A percentile compares a stretch with the other conserved stretches of the same genome.
phyloP scores from a whole-genome alignment of 139 green algal species.

The Trebouxia sp. region DNA sequence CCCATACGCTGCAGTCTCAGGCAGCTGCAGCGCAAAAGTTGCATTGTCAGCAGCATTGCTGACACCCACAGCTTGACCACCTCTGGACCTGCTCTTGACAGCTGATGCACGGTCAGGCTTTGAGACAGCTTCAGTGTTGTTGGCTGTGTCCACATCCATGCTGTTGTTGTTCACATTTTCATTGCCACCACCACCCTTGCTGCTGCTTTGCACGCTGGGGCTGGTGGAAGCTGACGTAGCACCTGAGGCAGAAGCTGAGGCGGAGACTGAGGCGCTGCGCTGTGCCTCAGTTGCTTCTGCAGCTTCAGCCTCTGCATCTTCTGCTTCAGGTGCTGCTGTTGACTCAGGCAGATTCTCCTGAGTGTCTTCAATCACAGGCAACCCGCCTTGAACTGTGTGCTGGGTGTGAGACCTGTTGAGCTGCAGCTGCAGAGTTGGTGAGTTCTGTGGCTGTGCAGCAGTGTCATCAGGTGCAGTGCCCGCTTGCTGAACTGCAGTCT shows the following conservation, averaged over 20 bases:
- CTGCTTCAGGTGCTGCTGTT: background rate
- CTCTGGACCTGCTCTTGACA: background rate
- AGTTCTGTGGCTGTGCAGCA: background rate
- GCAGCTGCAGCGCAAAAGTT: background rate
- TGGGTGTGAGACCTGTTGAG: background rate
- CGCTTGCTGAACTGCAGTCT: background rate
- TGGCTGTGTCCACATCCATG: background rate
- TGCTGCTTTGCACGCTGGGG: background rate
- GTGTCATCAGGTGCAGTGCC: background rate
- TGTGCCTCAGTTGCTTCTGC: background rate
- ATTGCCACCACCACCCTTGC: background rate
- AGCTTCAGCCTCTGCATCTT: background rate
- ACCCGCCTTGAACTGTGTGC: background rate
- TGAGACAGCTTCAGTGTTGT: background rate
- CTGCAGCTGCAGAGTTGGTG: background rate
- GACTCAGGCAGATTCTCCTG: background rate
- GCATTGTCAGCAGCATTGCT: background rate
- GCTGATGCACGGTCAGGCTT: background rate
- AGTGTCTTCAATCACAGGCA: conserved; percentile 1
- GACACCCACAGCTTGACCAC: background rate
- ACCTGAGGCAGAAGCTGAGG: background rate
- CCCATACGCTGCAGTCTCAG: conserved; percentile 3
- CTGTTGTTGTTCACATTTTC: conserved; percentile 10
- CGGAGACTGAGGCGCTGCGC: background rate
- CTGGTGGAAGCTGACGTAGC: conserved; percentile 13